Conservation (phyloP, 495 filamentous ascomycete species). For the Echria macrotheca region DNA sequence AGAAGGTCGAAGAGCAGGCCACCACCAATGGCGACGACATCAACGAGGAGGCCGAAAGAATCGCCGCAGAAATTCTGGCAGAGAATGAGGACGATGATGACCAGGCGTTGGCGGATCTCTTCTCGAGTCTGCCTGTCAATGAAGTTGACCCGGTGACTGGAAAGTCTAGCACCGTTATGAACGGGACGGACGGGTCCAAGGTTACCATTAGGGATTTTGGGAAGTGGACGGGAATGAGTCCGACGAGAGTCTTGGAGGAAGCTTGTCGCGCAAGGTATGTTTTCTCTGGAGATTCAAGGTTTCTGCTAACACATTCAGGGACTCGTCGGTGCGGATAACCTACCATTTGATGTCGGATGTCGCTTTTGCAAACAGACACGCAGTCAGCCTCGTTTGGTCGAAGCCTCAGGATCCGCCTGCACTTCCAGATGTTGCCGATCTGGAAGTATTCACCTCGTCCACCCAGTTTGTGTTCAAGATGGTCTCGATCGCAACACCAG, state of each 20-base stretch:
- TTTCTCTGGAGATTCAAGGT: not conserved
- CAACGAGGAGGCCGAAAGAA: conserved; percentile 43
- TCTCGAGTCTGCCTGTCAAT: conserved; percentile 63
- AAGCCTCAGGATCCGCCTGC: conserved; percentile 60
- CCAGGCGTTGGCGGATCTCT: conserved; percentile 50
- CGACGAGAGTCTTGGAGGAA: conserved; percentile 73
- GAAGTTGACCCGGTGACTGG: conserved; percentile 51
- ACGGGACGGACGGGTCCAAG: conserved; percentile 42
- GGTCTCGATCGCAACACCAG: conserved; percentile 68
- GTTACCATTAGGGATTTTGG: conserved; percentile 77
- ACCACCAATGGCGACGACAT: conserved; percentile 40
- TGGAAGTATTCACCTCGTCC: conserved; percentile 40
- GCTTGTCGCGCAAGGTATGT: conserved; percentile 73
- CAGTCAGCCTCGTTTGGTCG: conserved; percentile 73
- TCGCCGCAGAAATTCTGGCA: conserved; percentile 47
- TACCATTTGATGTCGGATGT: conserved; percentile 65
- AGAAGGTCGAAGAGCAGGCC: conserved; percentile 8
- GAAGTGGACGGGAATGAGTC: conserved; percentile 64
- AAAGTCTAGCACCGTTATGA: conserved; percentile 47
- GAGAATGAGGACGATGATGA: conserved; percentile 47
- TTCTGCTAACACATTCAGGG: conserved; percentile 40
- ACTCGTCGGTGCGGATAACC: conserved; percentile 57
- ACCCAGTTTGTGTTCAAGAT: conserved; percentile 58
- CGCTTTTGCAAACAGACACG: conserved; percentile 67
- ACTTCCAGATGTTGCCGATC: conserved; percentile 30